These are phyloP conservation scores for Acrocalymma vagum DNA, from an alignment of 2,329 filamentous ascomycete species.

Conservation along the genomic window DNA sequence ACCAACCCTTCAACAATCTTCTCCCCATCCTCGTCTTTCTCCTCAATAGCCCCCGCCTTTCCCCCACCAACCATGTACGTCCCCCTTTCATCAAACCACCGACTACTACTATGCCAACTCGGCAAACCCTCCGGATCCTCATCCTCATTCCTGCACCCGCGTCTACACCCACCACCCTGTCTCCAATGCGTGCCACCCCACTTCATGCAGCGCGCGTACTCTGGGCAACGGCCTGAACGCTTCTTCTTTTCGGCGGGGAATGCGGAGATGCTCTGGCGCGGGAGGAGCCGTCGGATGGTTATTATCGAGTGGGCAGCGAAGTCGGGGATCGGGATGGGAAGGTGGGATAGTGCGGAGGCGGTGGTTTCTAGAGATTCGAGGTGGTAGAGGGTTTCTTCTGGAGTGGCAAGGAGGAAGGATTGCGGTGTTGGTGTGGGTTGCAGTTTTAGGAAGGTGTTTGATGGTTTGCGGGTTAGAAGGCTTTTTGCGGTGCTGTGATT, in stretches of 20 bases:
- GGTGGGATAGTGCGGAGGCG: constrained; percentile 32
- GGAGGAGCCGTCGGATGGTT: constrained; percentile 35
- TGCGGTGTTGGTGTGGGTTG: constrained; percentile 13
- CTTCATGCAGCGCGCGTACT: constrained; percentile 44
- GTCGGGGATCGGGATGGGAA: constrained; percentile 33
- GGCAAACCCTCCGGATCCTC: constrained; percentile 40
- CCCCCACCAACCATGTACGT: constrained; percentile 42
- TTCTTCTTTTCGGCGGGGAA: constrained; percentile 31
- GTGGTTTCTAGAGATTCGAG: constrained; percentile 46
- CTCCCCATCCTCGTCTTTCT: constrained; percentile 9
- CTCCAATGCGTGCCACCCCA: constrained; percentile 42
- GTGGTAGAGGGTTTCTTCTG: constrained; percentile 33
- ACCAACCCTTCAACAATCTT: too few relatives aligned
- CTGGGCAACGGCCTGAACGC: constrained; percentile 29
- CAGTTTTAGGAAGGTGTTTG: constrained; percentile 14
- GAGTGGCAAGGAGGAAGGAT: constrained; percentile 29
- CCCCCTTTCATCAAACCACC: constrained; percentile 39
- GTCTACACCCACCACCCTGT: constrained; percentile 38
- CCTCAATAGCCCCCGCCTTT: constrained; percentile 17
- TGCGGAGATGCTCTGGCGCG: constrained; percentile 31
- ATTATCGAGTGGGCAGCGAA: constrained; percentile 42
- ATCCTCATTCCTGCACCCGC: constrained; percentile 43
- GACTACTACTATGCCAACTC: constrained; percentile 43
- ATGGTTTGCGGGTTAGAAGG: constrained; percentile 29
- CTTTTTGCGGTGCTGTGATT: constrained; percentile 15